These are phyloP conservation scores for Cordyceps cateniannulata DNA, from an alignment of 2,329 filamentous ascomycete genomes.

Conservation along the genomic window DNA sequence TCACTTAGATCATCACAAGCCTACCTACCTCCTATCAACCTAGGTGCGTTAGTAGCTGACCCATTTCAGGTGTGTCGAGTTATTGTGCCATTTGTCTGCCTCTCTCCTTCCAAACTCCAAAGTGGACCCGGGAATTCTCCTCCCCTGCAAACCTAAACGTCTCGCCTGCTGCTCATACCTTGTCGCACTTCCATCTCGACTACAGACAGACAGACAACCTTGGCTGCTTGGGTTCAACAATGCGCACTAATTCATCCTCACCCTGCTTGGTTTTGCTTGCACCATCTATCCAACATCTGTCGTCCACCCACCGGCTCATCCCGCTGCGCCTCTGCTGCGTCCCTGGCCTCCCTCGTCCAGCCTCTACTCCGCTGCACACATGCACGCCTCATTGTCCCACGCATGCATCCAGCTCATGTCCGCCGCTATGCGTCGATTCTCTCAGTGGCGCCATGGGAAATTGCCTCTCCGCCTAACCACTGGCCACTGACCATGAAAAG, in stretches of 20 bases:
- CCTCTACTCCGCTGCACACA: background rate
- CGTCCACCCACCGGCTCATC: background rate
- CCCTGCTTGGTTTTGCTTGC: too few species aligned
- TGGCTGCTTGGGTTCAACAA: too few species aligned
- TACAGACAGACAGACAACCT: too few species aligned
- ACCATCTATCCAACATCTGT: background rate
- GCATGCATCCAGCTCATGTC: background rate
- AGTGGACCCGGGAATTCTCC: background rate
- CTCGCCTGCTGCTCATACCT: background rate
- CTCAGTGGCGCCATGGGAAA: conserved; percentile 9
- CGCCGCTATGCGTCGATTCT: conserved; percentile 6
- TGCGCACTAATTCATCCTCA: too few species aligned
- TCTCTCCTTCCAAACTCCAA: background rate
- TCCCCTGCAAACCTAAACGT: conserved; percentile 4
- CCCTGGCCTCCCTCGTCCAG: background rate
- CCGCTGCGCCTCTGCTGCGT: background rate
- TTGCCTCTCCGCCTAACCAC: background rate
- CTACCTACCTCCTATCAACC: too few species aligned
- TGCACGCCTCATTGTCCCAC: background rate
- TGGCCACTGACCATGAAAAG: background rate
- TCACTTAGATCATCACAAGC: too few species aligned
- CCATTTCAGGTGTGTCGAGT: background rate
- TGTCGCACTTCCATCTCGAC: background rate
- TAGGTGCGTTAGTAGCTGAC: too few species aligned
- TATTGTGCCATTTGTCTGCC: background rate